A percentile compares a stretch with the other conserved stretches of the same genome.
phyloP scores from a whole-genome alignment of 2,329 filamentous ascomycete species.

The Penicillium italicum region DNA sequence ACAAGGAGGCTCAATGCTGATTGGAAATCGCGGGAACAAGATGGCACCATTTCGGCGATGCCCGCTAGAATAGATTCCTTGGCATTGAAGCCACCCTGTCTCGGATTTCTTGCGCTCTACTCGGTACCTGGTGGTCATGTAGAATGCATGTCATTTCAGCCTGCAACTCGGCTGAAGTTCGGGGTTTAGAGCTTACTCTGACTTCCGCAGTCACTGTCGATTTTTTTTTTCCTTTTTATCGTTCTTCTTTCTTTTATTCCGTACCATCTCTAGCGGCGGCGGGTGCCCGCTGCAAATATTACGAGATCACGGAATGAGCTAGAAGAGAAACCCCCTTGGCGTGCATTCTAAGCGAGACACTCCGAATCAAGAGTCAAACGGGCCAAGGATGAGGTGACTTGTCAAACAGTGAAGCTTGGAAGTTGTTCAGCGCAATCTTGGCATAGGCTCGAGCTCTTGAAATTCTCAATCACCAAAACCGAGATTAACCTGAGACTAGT shows the following conservation, averaged over 20 bases:
- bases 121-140: not conserved
- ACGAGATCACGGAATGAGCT: not conserved
- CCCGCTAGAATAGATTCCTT: not conserved
- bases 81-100: not conserved
- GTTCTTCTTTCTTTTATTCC: not conserved
- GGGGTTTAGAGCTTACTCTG: not conserved
- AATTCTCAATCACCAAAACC: not conserved
- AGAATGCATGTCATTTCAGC: not conserved
- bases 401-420: not conserved
- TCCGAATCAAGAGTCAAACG: not conserved
- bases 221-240: not conserved
- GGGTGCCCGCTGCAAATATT: not conserved
- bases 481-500: not conserved
- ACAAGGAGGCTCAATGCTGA: not conserved
- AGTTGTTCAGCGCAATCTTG: constrained; percentile 8
- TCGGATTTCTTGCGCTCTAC: not conserved
- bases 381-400: not conserved
- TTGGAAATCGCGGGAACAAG: not conserved
- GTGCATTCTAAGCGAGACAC: not conserved
- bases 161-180: not conserved
- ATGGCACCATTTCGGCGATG: not conserved
- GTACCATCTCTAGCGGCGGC: too few species aligned
- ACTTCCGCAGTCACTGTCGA: not conserved
- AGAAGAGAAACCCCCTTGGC: not conserved
- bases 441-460: not conserved